Base-by-base conservation (phyloP, 805 yeast species). In the Candida jianshihensis region DNA sequence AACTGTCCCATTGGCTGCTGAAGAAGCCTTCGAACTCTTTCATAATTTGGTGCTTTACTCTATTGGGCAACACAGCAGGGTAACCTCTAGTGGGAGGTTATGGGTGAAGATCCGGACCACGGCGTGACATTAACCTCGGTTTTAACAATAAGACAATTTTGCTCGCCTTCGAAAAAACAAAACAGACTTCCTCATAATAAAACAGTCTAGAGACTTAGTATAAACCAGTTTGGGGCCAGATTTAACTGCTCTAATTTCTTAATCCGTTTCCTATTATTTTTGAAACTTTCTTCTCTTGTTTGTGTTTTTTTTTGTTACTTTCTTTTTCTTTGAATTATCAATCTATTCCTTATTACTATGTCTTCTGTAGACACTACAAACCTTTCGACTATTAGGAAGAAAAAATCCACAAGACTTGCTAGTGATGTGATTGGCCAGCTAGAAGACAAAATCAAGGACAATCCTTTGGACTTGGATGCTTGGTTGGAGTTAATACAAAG, bases 351-450 rank as follows among this genome's bases (percentile, higher is more conserved):
- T 16, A 27, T 27, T 7, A 17, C 14, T 18, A 29, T 29, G 31
- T 18, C 31, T 19, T 29, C 31, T 29, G 31, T 29, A 29, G 31
- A 18, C 21, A 5, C 19, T 13, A 6, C 24, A 11, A 18, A n/a
- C n/a, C n/a, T 29, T 19, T 13, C 31, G 15, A 16, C 11, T 12
- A 18, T 27, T 17, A 14, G 20, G 13, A 29, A 8, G n/a, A 19
- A 29, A 10, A 49, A 43, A 32, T 44, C 44, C 26, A 43, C 42
- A 31, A 44, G 58, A 31, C 44, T 53, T 6, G 45, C 58, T 1
- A 41, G 52, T 18, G 86, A 78, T 51, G 64, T 71, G 31, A 70
- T 76, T 35, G 83, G 83, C 13, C 75, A 67, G 37, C 64, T 81
- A 19, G 75, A 71, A 46, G 81, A 75, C 42, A 70, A 63, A 22